phyloP scores from a whole-genome alignment of 139 green algal species.

The Asterochloris erici region DNA sequence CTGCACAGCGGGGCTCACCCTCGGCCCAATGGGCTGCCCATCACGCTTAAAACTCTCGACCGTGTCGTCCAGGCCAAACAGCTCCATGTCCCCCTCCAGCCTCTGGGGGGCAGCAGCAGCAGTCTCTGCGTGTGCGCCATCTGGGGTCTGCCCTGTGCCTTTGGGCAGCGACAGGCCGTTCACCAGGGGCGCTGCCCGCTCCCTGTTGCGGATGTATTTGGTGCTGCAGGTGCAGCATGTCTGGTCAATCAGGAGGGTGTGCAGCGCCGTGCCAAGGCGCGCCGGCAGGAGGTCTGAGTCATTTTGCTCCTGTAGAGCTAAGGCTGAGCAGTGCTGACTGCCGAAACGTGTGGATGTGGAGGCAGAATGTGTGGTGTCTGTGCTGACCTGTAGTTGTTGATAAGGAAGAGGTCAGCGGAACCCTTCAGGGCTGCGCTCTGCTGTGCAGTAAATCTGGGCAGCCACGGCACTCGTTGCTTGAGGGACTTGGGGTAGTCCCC shows the following conservation, averaged over 20 bases:
- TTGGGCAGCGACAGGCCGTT: too few relatives aligned
- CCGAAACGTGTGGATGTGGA: too few relatives aligned
- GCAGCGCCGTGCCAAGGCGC: too few relatives aligned
- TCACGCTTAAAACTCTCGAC: neutral
- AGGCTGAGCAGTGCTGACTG: too few relatives aligned
- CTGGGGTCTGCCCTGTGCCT: too few relatives aligned
- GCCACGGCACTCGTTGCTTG: neutral
- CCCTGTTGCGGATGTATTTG: conserved; percentile 12
- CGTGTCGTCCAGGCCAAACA: neutral
- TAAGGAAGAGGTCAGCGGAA: conserved; percentile 50
- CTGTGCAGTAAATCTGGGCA: conserved; percentile 47
- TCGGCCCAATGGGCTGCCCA: conserved; percentile 5
- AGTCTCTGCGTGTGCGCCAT: too few relatives aligned
- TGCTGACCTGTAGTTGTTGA: conserved; percentile 57
- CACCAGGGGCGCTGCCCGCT: neutral
- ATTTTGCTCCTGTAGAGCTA: too few relatives aligned
- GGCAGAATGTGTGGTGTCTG: neutral
- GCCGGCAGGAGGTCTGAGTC: too few relatives aligned
- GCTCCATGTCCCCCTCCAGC: conserved; percentile 2
- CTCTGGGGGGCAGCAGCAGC: too few relatives aligned
- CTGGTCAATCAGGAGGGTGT: too few relatives aligned
- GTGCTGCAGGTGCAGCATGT: neutral
- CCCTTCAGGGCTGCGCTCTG: conserved; percentile 37
- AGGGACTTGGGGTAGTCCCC: conserved; percentile 39
- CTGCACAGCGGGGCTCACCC: neutral